These are phyloP conservation scores for Trichoderma pleuroti DNA, from an alignment of 2,329 filamentous ascomycete species.

Conservation along the genomic window DNA sequence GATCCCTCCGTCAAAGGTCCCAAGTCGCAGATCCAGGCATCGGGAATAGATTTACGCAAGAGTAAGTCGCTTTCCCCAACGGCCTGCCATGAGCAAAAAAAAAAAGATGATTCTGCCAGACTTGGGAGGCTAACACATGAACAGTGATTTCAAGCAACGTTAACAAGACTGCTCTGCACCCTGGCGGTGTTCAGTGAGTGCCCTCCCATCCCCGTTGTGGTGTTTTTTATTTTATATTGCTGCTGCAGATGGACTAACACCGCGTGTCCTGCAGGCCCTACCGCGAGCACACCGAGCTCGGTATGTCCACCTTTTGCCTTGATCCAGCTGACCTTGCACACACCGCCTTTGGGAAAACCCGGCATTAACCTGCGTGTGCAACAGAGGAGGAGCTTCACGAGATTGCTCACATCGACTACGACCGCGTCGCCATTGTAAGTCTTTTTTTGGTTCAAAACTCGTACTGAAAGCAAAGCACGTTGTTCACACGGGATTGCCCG, in stretches of 20 bases:
- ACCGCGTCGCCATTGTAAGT: slow-evolving; percentile 93
- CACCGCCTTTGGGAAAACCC: not conserved
- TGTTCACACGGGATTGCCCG: not conserved
- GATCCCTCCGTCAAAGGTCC: slow-evolving; percentile 40
- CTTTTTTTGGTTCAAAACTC: too few relatives aligned
- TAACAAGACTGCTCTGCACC: slow-evolving; percentile 92
- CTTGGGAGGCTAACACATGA: slow-evolving; percentile 18
- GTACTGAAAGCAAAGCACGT: too few relatives aligned
- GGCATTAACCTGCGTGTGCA: not conserved
- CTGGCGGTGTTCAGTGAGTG: slow-evolving; percentile 84
- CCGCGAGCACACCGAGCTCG: slow-evolving; percentile 89
- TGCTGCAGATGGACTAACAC: slow-evolving; percentile 22
- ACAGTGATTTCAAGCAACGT: slow-evolving; percentile 56
- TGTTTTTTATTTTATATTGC: not conserved
- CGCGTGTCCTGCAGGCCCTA: slow-evolving; percentile 58
- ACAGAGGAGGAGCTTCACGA: slow-evolving; percentile 91
- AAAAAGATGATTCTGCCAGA: too few relatives aligned
- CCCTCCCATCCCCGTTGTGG: not conserved
- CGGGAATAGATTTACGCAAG: slow-evolving; percentile 40
- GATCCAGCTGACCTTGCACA: slow-evolving; percentile 3
- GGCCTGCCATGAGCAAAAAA: too few relatives aligned
- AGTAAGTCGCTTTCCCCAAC: slow-evolving; percentile 33
- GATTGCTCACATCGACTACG: slow-evolving; percentile 97
- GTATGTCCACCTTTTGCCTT: slow-evolving; percentile 34
- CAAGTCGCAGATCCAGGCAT: slow-evolving; percentile 36